These are phyloP conservation scores for Penicillium ucsense DNA, from an alignment of 495 filamentous ascomycete genomes.

Conservation along the genomic window DNA sequence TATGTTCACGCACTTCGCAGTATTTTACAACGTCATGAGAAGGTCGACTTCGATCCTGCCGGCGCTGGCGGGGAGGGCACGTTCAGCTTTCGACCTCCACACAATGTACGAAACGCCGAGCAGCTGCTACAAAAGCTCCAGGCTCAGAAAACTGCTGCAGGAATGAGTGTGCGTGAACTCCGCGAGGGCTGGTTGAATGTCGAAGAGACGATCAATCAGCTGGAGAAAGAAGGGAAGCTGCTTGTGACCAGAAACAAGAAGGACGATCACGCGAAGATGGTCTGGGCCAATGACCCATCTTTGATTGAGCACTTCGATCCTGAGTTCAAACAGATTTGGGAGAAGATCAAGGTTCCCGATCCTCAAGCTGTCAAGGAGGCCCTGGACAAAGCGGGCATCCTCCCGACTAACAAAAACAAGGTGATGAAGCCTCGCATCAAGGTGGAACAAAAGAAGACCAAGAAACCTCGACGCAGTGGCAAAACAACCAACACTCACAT, in stretches of 20 bases:
- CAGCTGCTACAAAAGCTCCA: slow-evolving; percentile 74
- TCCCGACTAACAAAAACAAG: slow-evolving; percentile 67
- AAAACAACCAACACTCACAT: slow-evolving; percentile 93
- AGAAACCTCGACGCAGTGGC: slow-evolving; percentile 59
- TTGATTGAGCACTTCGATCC: slow-evolving; percentile 66
- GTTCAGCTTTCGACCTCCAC: slow-evolving; percentile 68
- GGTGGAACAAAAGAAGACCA: slow-evolving; percentile 48
- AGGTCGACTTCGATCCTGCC: slow-evolving; percentile 60
- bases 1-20: slow-evolving; percentile 36
- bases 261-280: slow-evolving; percentile 71
- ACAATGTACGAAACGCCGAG: slow-evolving; percentile 63
- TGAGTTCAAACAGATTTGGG: slow-evolving; percentile 77
- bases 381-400: slow-evolving; percentile 61
- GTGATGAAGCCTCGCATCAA: slow-evolving; percentile 49
- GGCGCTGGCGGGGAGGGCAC: slow-evolving; percentile 51
- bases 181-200: slow-evolving; percentile 91
- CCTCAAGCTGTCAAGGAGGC: slow-evolving; percentile 65
- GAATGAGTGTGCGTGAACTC: slow-evolving; percentile 74
- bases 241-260: slow-evolving; percentile 87
- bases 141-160: slow-evolving; percentile 66
- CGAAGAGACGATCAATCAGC: slow-evolving; percentile 60
- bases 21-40: slow-evolving; percentile 46
- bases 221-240: slow-evolving; percentile 71
- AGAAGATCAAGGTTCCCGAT: slow-evolving; percentile 66
- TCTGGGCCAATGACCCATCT: slow-evolving; percentile 81